Conservation (phyloP, 257 asterid species). For the Cynanchum wilfordii region DNA sequence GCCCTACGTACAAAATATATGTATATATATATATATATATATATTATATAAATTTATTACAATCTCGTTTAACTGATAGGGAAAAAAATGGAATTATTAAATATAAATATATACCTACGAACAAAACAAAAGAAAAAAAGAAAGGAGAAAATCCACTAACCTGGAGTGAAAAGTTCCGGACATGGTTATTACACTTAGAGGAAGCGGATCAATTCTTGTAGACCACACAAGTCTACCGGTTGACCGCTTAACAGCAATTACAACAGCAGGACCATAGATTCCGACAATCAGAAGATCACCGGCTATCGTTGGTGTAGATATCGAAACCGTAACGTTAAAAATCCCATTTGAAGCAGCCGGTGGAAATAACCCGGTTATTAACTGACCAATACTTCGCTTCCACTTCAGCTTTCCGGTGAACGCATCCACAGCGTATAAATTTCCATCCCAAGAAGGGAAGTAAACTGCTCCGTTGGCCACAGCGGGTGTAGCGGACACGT, state of each 20-base stretch:
- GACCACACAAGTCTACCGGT: conserved; percentile 57
- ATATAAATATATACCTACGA: no score
- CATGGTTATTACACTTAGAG: conserved; percentile 37
- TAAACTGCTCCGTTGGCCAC: conserved; percentile 48
- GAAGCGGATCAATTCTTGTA: conserved; percentile 42
- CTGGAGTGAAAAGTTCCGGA: conserved; percentile 49
- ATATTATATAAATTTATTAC: no score
- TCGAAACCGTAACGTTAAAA: conserved; percentile 44
- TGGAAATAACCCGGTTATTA: conserved; percentile 39
- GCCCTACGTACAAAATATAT: conserved; percentile 19
- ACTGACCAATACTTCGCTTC: conserved; percentile 40
- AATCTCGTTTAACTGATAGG: no score
- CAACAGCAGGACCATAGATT: conserved; percentile 59
- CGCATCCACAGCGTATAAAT: conserved; percentile 62
- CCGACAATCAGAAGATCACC: conserved; percentile 41
- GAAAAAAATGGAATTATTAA: no score
- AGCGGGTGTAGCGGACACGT: conserved; percentile 67
- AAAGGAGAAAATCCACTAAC: conserved; percentile 26
- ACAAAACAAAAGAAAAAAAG: no score
- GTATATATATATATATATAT: no score
- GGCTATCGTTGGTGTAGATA: conserved; percentile 63
- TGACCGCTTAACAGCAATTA: conserved; percentile 41
- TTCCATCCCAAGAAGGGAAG: conserved; percentile 81
- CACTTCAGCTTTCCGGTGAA: conserved; percentile 7
- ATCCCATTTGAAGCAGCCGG: conserved; percentile 24